phyloP scores from a whole-genome alignment of 768 basidiomycete species.

The Kwoniella shandongensis region DNA sequence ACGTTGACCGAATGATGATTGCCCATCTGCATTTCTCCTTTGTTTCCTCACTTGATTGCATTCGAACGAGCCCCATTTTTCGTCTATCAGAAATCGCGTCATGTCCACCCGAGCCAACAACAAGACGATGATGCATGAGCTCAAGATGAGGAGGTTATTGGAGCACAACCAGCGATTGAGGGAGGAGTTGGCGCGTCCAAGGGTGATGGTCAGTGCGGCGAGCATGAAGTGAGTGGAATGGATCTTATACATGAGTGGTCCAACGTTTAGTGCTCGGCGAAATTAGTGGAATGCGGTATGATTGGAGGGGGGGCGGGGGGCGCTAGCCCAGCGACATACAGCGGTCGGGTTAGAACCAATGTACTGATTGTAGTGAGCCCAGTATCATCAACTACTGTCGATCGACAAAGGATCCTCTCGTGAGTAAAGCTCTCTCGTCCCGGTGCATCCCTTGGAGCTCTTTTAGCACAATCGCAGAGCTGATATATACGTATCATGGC shows the following conservation, averaged over 20 bases:
- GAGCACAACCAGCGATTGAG: constrained; percentile 91
- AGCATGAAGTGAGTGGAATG: constrained; percentile 71
- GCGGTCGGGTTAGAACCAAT: too few relatives aligned
- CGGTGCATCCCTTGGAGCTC: too few relatives aligned
- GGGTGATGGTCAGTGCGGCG: constrained; percentile 88
- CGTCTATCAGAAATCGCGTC: not conserved
- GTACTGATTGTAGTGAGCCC: too few relatives aligned
- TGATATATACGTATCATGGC: too few relatives aligned
- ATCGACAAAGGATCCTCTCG: constrained; percentile 72
- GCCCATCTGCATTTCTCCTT: too few relatives aligned
- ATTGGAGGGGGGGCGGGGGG: not conserved
- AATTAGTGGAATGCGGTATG: not conserved
- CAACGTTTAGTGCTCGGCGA: too few relatives aligned
- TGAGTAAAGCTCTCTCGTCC: too few relatives aligned
- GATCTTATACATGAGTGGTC: too few relatives aligned
- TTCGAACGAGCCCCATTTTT: too few relatives aligned
- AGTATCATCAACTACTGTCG: constrained; percentile 95
- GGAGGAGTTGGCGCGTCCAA: constrained; percentile 83
- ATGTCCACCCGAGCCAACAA: constrained; percentile 48
- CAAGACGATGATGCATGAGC: constrained; percentile 92
- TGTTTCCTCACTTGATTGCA: too few relatives aligned
- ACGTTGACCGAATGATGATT: too few relatives aligned
- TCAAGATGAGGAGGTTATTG: constrained; percentile 86
- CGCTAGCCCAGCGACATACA: not conserved
- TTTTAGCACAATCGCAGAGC: too few relatives aligned